A percentile compares a stretch with the other conserved stretches of the same genome.
phyloP scores from a whole-genome alignment of 2,329 filamentous ascomycete genomes.

The Aspergillus thermomutatus region DNA sequence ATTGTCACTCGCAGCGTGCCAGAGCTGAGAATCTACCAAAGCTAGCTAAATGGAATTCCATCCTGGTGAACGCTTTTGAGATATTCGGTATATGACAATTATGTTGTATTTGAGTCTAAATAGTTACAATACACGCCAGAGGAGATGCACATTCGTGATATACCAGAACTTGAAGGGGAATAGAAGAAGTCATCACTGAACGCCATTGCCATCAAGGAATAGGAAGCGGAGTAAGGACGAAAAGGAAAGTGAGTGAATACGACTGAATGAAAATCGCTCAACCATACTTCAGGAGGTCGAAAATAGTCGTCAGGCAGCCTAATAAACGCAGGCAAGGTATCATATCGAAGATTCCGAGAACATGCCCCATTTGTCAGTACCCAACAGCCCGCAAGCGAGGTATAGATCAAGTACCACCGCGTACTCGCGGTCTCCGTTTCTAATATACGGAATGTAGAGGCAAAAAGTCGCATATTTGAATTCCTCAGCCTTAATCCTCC shows the following conservation, averaged over 20 bases:
- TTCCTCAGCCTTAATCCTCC: not conserved
- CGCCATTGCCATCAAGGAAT: conserved; percentile 14
- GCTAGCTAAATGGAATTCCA: not conserved
- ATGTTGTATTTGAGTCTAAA: not conserved
- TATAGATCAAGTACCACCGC: not conserved
- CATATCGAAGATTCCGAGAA: conserved; percentile 26
- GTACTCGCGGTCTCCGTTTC: not conserved
- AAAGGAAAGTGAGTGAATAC: not conserved
- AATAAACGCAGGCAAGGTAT: conserved; percentile 27
- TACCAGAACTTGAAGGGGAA: conserved; percentile 5
- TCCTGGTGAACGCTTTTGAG: not conserved
- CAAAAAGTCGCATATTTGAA: not conserved
- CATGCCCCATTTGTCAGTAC: conserved; percentile 14
- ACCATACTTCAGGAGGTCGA: conserved; percentile 1
- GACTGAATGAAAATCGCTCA: not conserved
- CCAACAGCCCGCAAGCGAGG: conserved; percentile 1
- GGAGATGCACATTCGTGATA: conserved; percentile 21
- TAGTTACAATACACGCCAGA: conserved; percentile 18
- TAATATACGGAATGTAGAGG: conserved; percentile 14
- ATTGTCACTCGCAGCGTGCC: not conserved
- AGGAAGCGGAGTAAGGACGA: not conserved
- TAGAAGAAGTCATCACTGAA: conserved; percentile 13
- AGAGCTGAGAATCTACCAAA: not conserved
- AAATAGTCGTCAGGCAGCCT: conserved; percentile 7
- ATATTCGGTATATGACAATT: not conserved